Conservation (phyloP, 495 filamentous ascomycete species). For the Penicillium verhagenii region DNA sequence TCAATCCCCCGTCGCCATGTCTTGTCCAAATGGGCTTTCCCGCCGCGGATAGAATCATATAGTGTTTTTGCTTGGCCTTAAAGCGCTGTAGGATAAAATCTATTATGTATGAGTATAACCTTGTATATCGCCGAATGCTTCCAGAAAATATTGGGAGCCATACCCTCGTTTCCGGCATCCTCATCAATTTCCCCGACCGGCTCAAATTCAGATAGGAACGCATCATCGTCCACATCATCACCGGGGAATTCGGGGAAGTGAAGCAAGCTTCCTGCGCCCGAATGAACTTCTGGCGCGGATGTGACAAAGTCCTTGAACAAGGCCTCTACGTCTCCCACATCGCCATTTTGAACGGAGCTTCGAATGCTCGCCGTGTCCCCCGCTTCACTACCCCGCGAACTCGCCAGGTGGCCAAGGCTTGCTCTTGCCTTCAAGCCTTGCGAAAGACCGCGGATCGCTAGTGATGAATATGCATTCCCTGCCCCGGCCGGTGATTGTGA, state of each 20-base stretch:
- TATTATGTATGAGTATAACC: slow-evolving; percentile 21
- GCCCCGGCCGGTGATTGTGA: slow-evolving; percentile 69
- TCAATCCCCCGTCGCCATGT: slow-evolving; percentile 83
- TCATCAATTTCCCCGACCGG: slow-evolving; percentile 64
- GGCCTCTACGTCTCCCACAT: slow-evolving; percentile 76
- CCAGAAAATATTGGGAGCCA: slow-evolving; percentile 5
- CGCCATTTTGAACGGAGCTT: slow-evolving; percentile 76
- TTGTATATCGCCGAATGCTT: neutral
- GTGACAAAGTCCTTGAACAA: slow-evolving; percentile 67
- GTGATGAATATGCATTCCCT: slow-evolving; percentile 57
- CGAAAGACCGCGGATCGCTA: slow-evolving; percentile 35
- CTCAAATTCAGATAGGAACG: slow-evolving; percentile 75
- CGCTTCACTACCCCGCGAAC: slow-evolving; percentile 56
- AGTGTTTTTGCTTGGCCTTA: slow-evolving; percentile 93
- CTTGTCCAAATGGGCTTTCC: slow-evolving; percentile 98
- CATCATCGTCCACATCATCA: slow-evolving; percentile 53
- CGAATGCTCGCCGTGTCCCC: slow-evolving; percentile 80
- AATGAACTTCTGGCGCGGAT: slow-evolving; percentile 18
- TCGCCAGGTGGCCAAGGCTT: slow-evolving; percentile 48
- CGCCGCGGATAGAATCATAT: slow-evolving; percentile 90
- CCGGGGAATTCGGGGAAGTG: slow-evolving; percentile 54
- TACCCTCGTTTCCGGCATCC: slow-evolving; percentile 67
- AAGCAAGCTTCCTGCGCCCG: slow-evolving; percentile 34
- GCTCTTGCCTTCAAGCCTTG: slow-evolving; percentile 36
- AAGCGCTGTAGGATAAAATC: slow-evolving; percentile 68